A percentile compares a stretch with the other conserved stretches of the same genome.
Evolutionary conservation across 2,329 filamentous ascomycete species (phyloP).

Genomic region (Dactylellina haptotyla): DNA sequence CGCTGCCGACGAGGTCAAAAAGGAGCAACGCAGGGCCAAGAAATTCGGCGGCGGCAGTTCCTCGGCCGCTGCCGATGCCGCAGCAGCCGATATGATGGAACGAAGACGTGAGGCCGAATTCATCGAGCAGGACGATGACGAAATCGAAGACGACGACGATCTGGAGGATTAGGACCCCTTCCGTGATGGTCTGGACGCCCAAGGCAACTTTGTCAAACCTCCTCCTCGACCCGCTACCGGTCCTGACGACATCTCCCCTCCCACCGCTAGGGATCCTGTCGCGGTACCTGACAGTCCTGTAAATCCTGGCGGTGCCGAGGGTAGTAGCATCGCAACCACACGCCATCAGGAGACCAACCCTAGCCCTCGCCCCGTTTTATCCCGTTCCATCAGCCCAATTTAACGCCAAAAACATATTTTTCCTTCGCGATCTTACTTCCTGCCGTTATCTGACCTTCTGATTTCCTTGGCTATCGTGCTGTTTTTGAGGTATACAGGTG

Average conservation of each 20-base stretch:
- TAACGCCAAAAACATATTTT: neutral
- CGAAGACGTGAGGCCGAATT: slow-evolving; percentile 43
- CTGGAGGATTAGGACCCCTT: slow-evolving; percentile 63
- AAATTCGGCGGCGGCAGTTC: slow-evolving; percentile 57
- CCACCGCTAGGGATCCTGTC: neutral
- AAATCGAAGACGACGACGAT: slow-evolving; percentile 59
- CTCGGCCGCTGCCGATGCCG: slow-evolving; percentile 59
- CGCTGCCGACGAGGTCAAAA: slow-evolving; percentile 80
- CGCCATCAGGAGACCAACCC: neutral
- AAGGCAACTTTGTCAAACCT: slow-evolving; percentile 20
- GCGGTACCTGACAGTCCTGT: neutral
- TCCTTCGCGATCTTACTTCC: neutral
- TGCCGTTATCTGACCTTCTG: neutral
- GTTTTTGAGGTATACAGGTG: slow-evolving; percentile 16
- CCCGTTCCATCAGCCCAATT: slow-evolving; percentile 22
- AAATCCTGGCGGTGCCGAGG: neutral
- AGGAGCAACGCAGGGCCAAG: slow-evolving; percentile 64
- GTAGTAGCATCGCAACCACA: neutral
- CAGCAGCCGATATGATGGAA: slow-evolving; percentile 55
- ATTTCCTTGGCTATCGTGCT: slow-evolving; percentile 5
- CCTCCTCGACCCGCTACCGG: slow-evolving; percentile 1
- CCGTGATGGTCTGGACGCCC: slow-evolving; percentile 25
- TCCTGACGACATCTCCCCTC: slow-evolving; percentile 1
- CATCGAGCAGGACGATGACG: slow-evolving; percentile 58
- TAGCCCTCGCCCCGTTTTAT: slow-evolving; percentile 16